Evolutionary conservation across 805 yeast genomes (phyloP).

Genomic region (Yamadazyma scolyti): DNA sequence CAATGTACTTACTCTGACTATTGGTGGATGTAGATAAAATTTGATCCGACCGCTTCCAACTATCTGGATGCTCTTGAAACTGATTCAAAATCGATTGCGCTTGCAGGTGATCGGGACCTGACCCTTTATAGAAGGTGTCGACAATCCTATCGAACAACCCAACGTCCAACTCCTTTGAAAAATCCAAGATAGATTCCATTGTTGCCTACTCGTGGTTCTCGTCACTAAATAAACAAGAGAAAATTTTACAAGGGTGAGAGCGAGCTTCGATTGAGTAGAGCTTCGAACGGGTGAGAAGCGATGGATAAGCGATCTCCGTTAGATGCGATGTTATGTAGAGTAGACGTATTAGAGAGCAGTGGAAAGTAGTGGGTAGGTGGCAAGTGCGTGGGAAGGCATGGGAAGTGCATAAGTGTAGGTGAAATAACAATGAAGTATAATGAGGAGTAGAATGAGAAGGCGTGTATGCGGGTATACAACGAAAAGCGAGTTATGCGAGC

Average conservation of each 20-base stretch:
- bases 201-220: too few species aligned
- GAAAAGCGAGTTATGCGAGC: too few species aligned
- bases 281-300: too few species aligned
- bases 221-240: conserved; percentile 1
- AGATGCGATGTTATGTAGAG: too few species aligned
- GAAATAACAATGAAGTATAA: too few species aligned
- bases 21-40: conserved; percentile 75
- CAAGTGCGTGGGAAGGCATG: neutral
- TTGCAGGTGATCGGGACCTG: conserved; percentile 62
- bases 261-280: too few species aligned
- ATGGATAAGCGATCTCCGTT: too few species aligned
- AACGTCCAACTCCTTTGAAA: conserved; percentile 79
- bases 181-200: conserved; percentile 89
- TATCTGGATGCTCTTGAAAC: conserved; percentile 91
- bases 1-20: conserved; percentile 89
- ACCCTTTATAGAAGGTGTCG: conserved; percentile 75
- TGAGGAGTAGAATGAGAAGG: too few species aligned
- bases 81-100: conserved; percentile 71
- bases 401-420: neutral
- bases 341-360: too few species aligned
- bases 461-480: too few species aligned
- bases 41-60: conserved; percentile 93
- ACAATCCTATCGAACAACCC: conserved; percentile 78
- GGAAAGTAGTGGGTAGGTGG: too few species aligned
- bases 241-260: conserved; percentile 1